These are phyloP conservation scores for Tritrichomonas musculus DNA, from an alignment of 208 protist species.

Conservation along the genomic window DNA sequence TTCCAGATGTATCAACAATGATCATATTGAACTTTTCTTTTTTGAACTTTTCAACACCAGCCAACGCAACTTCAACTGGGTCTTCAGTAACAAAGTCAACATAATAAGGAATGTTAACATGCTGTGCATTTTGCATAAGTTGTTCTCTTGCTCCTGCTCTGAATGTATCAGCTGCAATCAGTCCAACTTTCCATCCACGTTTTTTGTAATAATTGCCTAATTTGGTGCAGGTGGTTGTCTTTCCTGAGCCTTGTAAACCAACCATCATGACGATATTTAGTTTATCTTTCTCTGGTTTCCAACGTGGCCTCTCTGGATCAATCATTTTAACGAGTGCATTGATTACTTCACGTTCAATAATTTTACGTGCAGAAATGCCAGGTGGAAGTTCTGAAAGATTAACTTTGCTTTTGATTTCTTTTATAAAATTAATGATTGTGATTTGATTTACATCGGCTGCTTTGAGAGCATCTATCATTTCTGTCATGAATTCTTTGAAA, in stretches of 20 bases:
- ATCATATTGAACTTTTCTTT: constrained; percentile 83
- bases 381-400: background rate
- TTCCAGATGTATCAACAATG: constrained; percentile 95
- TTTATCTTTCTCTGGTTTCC: constrained; percentile 50
- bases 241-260: constrained; percentile 83
- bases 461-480: background rate
- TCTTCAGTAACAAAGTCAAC: constrained; percentile 80
- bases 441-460: background rate
- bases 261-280: constrained; percentile 98
- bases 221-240: constrained; percentile 97
- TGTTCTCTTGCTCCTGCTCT: constrained; percentile 64
- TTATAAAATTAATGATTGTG: background rate
- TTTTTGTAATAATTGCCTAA: constrained; percentile 81
- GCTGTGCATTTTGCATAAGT: constrained; percentile 88
- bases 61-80: constrained; percentile 82
- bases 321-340: background rate
- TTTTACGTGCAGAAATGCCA: background rate
- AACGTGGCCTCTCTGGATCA: background rate
- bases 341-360: background rate
- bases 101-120: constrained; percentile 93
- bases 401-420: background rate
- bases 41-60: constrained; percentile 46
- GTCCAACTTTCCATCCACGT: constrained; percentile 63
- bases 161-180: constrained; percentile 98
- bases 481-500: background rate